Conservation (phyloP, 768 basidiomycete species). For the Lactarius indigo region DNA sequence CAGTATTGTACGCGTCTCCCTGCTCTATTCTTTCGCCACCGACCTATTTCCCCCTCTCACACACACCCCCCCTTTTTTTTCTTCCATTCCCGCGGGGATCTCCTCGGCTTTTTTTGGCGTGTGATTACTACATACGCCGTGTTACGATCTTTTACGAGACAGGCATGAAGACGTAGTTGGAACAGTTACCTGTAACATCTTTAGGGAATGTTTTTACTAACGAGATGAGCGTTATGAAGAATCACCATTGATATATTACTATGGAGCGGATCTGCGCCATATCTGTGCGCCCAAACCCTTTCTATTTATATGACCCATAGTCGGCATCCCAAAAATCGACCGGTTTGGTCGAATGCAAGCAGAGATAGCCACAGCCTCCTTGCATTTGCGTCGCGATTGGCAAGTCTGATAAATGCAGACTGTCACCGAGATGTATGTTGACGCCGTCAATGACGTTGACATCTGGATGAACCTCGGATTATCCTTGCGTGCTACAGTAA, state of each 20-base stretch:
- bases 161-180: neutral
- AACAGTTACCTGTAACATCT: neutral
- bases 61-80: neutral
- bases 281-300: neutral
- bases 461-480: neutral
- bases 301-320: neutral
- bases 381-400: neutral
- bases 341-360: neutral
- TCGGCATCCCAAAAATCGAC: neutral
- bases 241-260: neutral
- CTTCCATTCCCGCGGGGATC: neutral
- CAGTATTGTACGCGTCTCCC: slow-evolving; percentile 7
- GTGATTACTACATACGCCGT: neutral
- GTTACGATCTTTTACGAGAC: neutral
- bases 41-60: neutral
- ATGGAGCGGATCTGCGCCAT: neutral
- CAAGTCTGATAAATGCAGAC: neutral
- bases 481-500: neutral
- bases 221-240: neutral
- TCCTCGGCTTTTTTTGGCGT: neutral
- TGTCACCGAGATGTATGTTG: neutral
- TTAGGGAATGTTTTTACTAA: neutral
- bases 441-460: neutral
- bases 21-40: neutral
- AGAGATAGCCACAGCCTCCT: neutral